These are phyloP conservation scores for Nitzschia inconspicua DNA, from an alignment of 108 stramenopile species.

Conservation along the genomic window DNA sequence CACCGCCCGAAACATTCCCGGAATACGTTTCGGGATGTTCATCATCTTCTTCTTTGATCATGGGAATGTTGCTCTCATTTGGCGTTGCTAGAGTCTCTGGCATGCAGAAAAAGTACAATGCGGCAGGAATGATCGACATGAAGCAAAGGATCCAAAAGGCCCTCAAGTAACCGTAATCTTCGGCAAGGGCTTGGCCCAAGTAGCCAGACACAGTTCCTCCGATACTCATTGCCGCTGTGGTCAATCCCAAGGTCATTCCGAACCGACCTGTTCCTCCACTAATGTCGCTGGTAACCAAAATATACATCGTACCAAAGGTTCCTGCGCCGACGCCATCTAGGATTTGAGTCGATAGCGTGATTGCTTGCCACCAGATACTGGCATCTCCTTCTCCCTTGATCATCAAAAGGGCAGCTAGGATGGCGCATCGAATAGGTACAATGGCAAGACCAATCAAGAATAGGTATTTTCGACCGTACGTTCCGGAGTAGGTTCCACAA, in stretches of 20 bases:
- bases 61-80: conserved; percentile 7
- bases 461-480: conserved; percentile 75
- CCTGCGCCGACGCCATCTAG: conserved; percentile 90
- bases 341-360: conserved; percentile 84
- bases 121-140: conserved; percentile 70
- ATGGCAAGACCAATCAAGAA: conserved; percentile 78
- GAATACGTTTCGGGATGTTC: conserved; percentile 3
- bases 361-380: conserved; percentile 36
- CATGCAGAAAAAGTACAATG: conserved; percentile 71
- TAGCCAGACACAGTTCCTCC: conserved; percentile 90
- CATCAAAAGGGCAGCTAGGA: conserved; percentile 50
- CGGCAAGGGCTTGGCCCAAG: conserved; percentile 78
- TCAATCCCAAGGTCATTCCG: conserved; percentile 73
- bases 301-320: conserved; percentile 88
- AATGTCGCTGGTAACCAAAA: conserved; percentile 86
- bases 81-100: conserved; percentile 69
- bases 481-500: conserved; percentile 77
- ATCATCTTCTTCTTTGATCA: conserved; percentile 25
- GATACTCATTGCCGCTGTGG: conserved; percentile 86
- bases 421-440: conserved; percentile 79
- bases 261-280: conserved; percentile 84
- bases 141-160: conserved; percentile 79
- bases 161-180: conserved; percentile 68
- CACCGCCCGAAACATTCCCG: neutral
- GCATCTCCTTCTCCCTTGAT: conserved; percentile 41